Percentiles rank a stretch among this genome's conserved stretches.
Evolutionary conservation across 176 grass and related monocot genomes (phyloP).

Genomic region (Echinochloa phyllopogon): DNA sequence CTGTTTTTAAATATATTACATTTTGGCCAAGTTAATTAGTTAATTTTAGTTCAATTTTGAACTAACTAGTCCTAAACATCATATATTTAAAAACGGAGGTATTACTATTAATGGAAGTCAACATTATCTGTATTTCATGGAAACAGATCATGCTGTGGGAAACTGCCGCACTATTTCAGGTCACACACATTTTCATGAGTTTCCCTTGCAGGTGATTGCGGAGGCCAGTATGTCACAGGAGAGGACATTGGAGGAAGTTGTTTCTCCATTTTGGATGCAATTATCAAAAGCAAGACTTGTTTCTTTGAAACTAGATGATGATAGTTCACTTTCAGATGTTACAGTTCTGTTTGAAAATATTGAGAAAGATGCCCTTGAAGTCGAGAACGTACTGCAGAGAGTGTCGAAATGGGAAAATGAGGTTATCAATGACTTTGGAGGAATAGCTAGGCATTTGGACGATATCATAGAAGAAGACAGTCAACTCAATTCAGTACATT

Average conservation of each 20-base stretch:
- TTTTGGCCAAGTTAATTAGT: too few relatives aligned
- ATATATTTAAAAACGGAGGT: not conserved
- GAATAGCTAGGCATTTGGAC: slow-evolving; percentile 52
- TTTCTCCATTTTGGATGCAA: slow-evolving; percentile 49
- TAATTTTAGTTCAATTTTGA: too few relatives aligned
- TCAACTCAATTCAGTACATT: slow-evolving; percentile 29
- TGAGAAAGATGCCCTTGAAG: slow-evolving; percentile 27
- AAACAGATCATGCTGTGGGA: too few relatives aligned
- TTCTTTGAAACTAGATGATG: not conserved
- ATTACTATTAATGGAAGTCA: not conserved
- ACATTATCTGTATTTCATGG: not conserved
- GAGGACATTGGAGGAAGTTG: slow-evolving; percentile 39
- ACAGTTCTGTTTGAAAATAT: slow-evolving; percentile 47
- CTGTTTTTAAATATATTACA: too few relatives aligned
- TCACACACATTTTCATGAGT: not conserved
- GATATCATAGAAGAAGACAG: slow-evolving; percentile 53
- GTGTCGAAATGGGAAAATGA: slow-evolving; percentile 47
- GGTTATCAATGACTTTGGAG: slow-evolving; percentile 49
- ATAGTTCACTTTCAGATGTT: slow-evolving; percentile 32
- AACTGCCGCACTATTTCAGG: too few relatives aligned
- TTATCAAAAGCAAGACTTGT: slow-evolving; percentile 26
- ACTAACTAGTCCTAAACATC: too few relatives aligned
- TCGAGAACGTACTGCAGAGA: slow-evolving; percentile 40
- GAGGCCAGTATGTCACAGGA: slow-evolving; percentile 43
- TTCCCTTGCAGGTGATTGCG: slow-evolving; percentile 2